Percentiles rank a stretch among this genome's conserved stretches.
Conservation (phyloP, 345 rosid species). For the Gossypioides kirkii region DNA sequence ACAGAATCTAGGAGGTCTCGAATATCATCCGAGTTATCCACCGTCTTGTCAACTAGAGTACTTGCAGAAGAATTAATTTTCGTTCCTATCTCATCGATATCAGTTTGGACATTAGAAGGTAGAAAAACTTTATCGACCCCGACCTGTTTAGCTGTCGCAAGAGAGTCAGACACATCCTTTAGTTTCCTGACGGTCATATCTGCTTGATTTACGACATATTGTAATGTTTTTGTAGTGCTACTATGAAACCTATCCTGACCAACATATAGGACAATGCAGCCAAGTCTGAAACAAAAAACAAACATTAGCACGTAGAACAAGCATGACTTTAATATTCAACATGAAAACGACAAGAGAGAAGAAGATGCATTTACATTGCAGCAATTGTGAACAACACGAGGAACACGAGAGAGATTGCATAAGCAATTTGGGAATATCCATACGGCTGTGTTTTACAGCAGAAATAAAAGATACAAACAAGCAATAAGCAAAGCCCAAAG, state of each 20-base stretch:
- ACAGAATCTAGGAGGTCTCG: conserved; percentile 62
- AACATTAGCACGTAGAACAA: conserved; percentile 1
- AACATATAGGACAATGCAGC: conserved; percentile 68
- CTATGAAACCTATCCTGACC: conserved; percentile 68
- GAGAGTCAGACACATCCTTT: conserved; percentile 55
- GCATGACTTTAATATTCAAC: not conserved
- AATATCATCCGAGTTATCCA: conserved; percentile 50
- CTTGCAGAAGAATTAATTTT: conserved; percentile 56
- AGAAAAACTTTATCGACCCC: conserved; percentile 64
- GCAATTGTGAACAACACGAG: conserved; percentile 60
- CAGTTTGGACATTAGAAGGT: conserved; percentile 76
- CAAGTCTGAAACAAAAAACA: conserved; percentile 46
- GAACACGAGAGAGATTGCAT: conserved; percentile 58
- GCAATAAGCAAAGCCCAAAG: conserved; percentile 59
- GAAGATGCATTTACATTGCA: conserved; percentile 44
- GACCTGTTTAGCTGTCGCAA: conserved; percentile 63
- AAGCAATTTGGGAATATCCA: conserved; percentile 60
- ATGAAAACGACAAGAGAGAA: not conserved
- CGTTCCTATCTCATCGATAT: conserved; percentile 69
- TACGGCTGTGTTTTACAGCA: conserved; percentile 41
- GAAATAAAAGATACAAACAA: conserved; percentile 43
- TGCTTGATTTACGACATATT: conserved; percentile 68
- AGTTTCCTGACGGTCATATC: conserved; percentile 55
- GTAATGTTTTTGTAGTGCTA: conserved; percentile 67
- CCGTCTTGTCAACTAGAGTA: conserved; percentile 45